Conservation (phyloP, 352 stramenopile species). For the Pythium graminicola region DNA sequence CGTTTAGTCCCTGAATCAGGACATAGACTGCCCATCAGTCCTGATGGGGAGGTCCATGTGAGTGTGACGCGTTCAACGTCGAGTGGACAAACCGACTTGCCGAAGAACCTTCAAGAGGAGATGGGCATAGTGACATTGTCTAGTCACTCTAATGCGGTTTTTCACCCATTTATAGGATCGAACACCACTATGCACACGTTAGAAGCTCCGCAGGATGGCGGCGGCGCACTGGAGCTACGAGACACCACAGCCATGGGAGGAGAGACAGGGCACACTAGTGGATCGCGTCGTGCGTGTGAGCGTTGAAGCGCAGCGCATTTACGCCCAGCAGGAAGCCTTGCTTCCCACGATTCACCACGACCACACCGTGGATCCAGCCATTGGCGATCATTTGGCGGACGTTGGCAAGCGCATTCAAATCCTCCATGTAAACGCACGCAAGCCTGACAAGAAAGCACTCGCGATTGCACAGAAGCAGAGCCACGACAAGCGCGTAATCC, state of each 20-base stretch:
- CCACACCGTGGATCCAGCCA: slow-evolving; percentile 28
- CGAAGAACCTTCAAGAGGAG: too few species aligned
- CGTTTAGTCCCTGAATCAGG: neutral
- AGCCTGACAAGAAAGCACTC: slow-evolving; percentile 25
- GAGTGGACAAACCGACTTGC: too few species aligned
- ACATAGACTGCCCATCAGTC: neutral
- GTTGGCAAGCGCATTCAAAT: slow-evolving; percentile 51
- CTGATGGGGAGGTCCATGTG: too few species aligned
- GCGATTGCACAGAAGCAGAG: slow-evolving; percentile 20
- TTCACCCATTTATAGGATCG: slow-evolving; percentile 19
- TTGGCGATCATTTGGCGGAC: slow-evolving; percentile 46
- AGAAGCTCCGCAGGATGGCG: too few species aligned
- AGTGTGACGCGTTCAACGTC: too few species aligned
- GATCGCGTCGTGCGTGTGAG: slow-evolving; percentile 49
- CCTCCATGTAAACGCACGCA: slow-evolving; percentile 39
- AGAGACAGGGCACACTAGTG: slow-evolving; percentile 34
- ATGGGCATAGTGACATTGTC: neutral
- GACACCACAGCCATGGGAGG: slow-evolving; percentile 43
- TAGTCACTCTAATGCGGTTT: slow-evolving; percentile 9
- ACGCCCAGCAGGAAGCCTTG: slow-evolving; percentile 45
- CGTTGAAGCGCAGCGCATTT: slow-evolving; percentile 45
- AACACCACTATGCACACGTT: too few species aligned
- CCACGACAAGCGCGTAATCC: slow-evolving; percentile 41
- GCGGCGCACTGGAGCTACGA: slow-evolving; percentile 34
- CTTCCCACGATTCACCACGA: slow-evolving; percentile 53